Conservation (phyloP, 2,329 filamentous ascomycete genomes). For the Plectosphaerella plurivora region DNA sequence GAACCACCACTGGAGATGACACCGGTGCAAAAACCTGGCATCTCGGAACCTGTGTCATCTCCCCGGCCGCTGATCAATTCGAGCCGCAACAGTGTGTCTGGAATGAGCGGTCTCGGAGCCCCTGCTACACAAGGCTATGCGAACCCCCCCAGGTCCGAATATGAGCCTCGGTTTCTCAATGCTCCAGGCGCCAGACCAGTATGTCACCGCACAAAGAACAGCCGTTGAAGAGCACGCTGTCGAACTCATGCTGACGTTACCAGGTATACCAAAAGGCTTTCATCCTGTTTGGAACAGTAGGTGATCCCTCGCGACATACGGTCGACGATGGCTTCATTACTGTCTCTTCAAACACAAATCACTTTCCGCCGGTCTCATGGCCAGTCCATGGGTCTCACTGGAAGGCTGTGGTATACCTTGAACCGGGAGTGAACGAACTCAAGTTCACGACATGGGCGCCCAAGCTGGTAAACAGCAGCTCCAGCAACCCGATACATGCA, state of each 20-base stretch:
- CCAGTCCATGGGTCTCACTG: constrained; percentile 86
- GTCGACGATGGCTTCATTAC: constrained; percentile 72
- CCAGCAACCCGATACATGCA: constrained; percentile 67
- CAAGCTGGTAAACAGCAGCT: constrained; percentile 67
- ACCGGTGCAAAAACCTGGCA: constrained; percentile 44
- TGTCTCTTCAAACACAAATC: constrained; percentile 77
- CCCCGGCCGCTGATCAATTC: constrained; percentile 30
- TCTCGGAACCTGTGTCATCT: constrained; percentile 27
- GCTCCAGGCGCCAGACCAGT: neutral
- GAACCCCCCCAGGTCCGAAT: constrained; percentile 65
- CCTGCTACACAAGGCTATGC: constrained; percentile 50
- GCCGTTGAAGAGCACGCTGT: too few relatives aligned
- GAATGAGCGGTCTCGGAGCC: constrained; percentile 57
- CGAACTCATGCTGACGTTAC: constrained; percentile 15
- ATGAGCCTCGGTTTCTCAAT: constrained; percentile 78
- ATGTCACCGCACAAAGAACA: constrained; percentile 7
- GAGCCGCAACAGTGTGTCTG: constrained; percentile 61
- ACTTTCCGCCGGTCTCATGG: constrained; percentile 79
- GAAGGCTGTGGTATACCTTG: constrained; percentile 86
- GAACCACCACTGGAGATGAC: constrained; percentile 58
- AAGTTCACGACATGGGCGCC: constrained; percentile 85
- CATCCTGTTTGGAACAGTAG: constrained; percentile 75
- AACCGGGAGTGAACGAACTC: constrained; percentile 82
- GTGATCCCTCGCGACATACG: constrained; percentile 61
- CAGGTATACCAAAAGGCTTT: constrained; percentile 91